Evolutionary conservation across 169 alveolate species (phyloP), one percentile per base, ranked within the genome.

Genomic region (Theileria equi): DNA sequence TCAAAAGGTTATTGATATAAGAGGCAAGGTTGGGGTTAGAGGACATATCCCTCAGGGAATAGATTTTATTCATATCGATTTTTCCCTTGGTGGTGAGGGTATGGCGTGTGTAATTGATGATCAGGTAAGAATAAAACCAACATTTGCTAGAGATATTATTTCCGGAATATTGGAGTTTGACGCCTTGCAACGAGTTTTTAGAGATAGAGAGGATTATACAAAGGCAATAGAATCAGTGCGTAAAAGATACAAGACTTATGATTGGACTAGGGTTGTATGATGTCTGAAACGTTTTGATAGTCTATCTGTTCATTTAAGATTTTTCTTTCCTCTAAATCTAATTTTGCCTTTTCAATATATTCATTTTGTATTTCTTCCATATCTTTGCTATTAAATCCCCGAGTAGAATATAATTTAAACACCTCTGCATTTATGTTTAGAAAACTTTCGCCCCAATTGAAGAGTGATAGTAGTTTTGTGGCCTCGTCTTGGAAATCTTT

Each of bases 401-500:
- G 53, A 2, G 84, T n/a, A 31, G 68, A 45, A 69, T 93, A 74
- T 43, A 84, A 69, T 29, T 80, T 90, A 32, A 93, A 70, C 36
- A 85, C 69, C 36, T 78, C 92, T 49, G 80, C 81, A 67, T 94
- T 94, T 11, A 94, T 44, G 65, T 86, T 80, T 35, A 92, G 70
- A 66, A 94, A 94, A 31, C 88, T 89, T n/a, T 49, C 85, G 10
- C 97, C 97, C 91, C 96, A 93, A 53, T 89, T 89, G 74, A 92
- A 94, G 41, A 74, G 73, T 40, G 88, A 89, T 83, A 94, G 84
- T 1, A 94, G 55, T 23, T 63, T 47, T 32, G 77, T 78, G 10
- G 96, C 96, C 55, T 86, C 92, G 35, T 69, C 84, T 58, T 54
- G 61, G 69, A 77, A 13, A 11, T 66, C 86, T 77, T 38, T 6